phyloP scores from a whole-genome alignment of 2,329 filamentous ascomycete species.

The Botrytis galanthina region DNA sequence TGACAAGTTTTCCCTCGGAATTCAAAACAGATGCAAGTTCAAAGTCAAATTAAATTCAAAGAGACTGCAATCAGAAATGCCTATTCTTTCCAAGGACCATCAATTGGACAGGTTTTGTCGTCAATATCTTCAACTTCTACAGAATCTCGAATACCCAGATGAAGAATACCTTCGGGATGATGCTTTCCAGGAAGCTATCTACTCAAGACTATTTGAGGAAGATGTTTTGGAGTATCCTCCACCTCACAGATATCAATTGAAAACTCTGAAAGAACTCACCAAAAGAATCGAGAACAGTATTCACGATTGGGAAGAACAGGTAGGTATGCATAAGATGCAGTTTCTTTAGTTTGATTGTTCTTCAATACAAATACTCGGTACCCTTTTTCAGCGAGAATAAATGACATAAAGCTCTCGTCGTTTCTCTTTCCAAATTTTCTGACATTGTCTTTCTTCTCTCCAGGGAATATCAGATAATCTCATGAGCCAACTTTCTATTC shows the following conservation, averaged over 20 bases:
- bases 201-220: slow-evolving; percentile 63
- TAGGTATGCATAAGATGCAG: slow-evolving; percentile 49
- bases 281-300: slow-evolving; percentile 70
- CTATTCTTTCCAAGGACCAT: slow-evolving; percentile 27
- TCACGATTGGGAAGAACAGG: slow-evolving; percentile 80
- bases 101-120: slow-evolving; percentile 57
- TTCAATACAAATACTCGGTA: slow-evolving; percentile 1
- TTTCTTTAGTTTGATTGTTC: slow-evolving; percentile 20
- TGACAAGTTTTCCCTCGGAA: background rate
- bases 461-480: slow-evolving; percentile 84
- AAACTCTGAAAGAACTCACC: slow-evolving; percentile 71
- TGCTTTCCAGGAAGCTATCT: slow-evolving; percentile 65
- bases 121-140: slow-evolving; percentile 78
- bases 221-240: slow-evolving; percentile 55
- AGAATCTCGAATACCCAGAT: slow-evolving; percentile 62
- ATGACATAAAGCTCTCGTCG: background rate
- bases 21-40: background rate
- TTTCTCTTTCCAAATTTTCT: slow-evolving; percentile 24
- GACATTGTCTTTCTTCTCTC: slow-evolving; percentile 29
- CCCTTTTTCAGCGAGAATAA: background rate
- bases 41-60: background rate
- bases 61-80: background rate
- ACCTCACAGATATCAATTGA: slow-evolving; percentile 66
- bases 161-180: slow-evolving; percentile 55
- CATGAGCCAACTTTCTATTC: slow-evolving; percentile 63